A percentile compares a stretch with the other conserved stretches of the same genome.
Conservation (phyloP, 1,284 basidiomycete species). For the Malassezia sympodialis region DNA sequence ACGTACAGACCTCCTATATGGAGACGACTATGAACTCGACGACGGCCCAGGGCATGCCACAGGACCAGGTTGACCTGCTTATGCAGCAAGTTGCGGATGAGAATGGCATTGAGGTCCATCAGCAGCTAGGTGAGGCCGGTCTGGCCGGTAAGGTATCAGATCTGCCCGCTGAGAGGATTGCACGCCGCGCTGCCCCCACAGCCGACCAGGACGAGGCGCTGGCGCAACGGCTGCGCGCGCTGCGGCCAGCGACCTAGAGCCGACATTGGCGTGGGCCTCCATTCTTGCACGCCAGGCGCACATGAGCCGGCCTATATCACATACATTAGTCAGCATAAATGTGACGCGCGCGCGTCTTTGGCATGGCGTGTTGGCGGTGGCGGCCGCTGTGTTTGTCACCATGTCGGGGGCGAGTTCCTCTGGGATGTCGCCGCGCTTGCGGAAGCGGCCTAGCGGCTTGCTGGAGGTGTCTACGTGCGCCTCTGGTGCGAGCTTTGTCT, state of each 20-base stretch:
- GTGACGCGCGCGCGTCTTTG: not conserved
- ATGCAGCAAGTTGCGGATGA: conserved; percentile 93
- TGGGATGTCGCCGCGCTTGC: conserved; percentile 3
- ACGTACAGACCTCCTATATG: conserved; percentile 97
- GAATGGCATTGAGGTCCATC: conserved; percentile 87
- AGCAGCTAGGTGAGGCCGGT: conserved; percentile 68
- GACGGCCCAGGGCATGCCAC: conserved; percentile 83
- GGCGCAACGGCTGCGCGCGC: conserved; percentile 55
- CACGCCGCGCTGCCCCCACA: conserved; percentile 9
- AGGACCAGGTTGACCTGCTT: conserved; percentile 89
- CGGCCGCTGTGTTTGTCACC: not conserved
- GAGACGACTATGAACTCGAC: conserved; percentile 90
- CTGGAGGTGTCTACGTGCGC: conserved; percentile 4
- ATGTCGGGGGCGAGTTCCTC: not conserved
- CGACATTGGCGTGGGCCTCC: not conserved
- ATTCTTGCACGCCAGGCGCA: not conserved
- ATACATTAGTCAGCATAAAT: not conserved
- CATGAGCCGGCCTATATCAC: not conserved
- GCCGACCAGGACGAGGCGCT: conserved; percentile 51
- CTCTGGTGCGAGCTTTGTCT: not conserved
- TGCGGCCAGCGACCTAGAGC: conserved; percentile 35
- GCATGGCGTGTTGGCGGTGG: not conserved
- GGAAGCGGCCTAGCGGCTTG: conserved; percentile 1
- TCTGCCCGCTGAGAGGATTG: conserved; percentile 18
- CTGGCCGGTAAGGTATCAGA: conserved; percentile 54